A percentile compares a stretch with the other conserved stretches of the same genome.
Evolutionary conservation across 2,329 filamentous ascomycete species (phyloP).

Genomic region (Cladosporium cucumerinum): DNA sequence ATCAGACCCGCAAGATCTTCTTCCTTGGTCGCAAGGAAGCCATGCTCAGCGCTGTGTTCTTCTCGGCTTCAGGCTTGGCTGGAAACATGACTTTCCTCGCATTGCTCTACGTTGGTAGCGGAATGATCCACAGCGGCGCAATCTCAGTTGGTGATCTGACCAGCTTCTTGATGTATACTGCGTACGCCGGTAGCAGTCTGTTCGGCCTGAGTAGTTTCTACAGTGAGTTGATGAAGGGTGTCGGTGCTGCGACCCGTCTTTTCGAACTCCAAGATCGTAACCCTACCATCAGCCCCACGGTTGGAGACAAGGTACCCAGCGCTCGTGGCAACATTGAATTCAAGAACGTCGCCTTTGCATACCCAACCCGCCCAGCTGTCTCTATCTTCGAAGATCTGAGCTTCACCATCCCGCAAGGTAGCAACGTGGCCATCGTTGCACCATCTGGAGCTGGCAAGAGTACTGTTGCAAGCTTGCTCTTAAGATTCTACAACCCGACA

Average conservation of each 20-base stretch:
- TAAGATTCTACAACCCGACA: slow-evolving; percentile 87
- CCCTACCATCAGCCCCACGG: slow-evolving; percentile 81
- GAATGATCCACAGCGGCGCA: slow-evolving; percentile 79
- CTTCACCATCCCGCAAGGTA: slow-evolving; percentile 89
- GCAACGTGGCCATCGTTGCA: slow-evolving; percentile 93
- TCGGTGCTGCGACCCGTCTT: slow-evolving; percentile 89
- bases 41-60: slow-evolving; percentile 86
- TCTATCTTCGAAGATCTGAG: slow-evolving; percentile 83
- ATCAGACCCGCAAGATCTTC: slow-evolving; percentile 88
- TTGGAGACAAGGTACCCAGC: slow-evolving; percentile 72
- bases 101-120: slow-evolving; percentile 84
- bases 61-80: slow-evolving; percentile 78
- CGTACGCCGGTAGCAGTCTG: slow-evolving; percentile 78
- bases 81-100: slow-evolving; percentile 95
- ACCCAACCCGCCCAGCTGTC: slow-evolving; percentile 89
- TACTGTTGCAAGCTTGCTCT: slow-evolving; percentile 84
- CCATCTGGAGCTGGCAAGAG: slow-evolving; percentile 95
- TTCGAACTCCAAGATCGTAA: slow-evolving; percentile 93
- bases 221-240: slow-evolving; percentile 98
- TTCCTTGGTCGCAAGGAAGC: slow-evolving; percentile 82
- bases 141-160: slow-evolving; percentile 91
- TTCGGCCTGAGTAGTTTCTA: slow-evolving; percentile 96
- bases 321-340: slow-evolving; percentile 89
- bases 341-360: slow-evolving; percentile 79
- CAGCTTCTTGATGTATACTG: slow-evolving; percentile 98